Evolutionary conservation across 106 monocot species (phyloP).

Genomic region (Acanthochlamys bracteata): DNA sequence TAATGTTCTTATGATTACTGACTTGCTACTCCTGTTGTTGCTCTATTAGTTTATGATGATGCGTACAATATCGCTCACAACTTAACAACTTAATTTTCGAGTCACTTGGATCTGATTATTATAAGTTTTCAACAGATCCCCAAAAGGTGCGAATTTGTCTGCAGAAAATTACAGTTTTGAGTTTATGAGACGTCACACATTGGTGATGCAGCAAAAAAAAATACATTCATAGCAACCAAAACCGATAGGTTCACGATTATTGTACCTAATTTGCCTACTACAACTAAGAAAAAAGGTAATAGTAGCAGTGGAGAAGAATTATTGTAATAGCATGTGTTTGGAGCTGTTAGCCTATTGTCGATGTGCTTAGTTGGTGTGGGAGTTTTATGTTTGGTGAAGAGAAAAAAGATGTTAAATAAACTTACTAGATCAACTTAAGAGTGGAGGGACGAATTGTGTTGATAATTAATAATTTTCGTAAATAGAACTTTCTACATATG

Average conservation of each 20-base stretch:
- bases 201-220: background rate
- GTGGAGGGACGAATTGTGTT: too few relatives aligned
- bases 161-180: conserved; percentile 2
- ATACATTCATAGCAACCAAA: conserved; percentile 1
- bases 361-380: background rate
- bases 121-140: conserved; percentile 10
- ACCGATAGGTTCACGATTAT: conserved; percentile 19
- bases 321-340: conserved; percentile 6
- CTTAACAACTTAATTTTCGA: background rate
- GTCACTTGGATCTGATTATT: conserved; percentile 1
- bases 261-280: background rate
- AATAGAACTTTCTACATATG: too few relatives aligned
- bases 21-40: conserved; percentile 18
- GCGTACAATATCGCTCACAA: background rate
- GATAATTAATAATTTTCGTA: too few relatives aligned
- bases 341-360: background rate
- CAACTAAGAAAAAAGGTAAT: background rate
- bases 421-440: too few relatives aligned
- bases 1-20: conserved; percentile 5
- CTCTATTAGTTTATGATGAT: conserved; percentile 26
- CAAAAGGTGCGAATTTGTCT: background rate
- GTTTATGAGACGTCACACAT: background rate
- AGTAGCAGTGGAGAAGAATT: conserved; percentile 3
- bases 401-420: conserved; percentile 11
- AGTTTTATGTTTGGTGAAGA: background rate